Conservation (phyloP, 1,284 basidiomycete species). For the Wolfiporia cocos region DNA sequence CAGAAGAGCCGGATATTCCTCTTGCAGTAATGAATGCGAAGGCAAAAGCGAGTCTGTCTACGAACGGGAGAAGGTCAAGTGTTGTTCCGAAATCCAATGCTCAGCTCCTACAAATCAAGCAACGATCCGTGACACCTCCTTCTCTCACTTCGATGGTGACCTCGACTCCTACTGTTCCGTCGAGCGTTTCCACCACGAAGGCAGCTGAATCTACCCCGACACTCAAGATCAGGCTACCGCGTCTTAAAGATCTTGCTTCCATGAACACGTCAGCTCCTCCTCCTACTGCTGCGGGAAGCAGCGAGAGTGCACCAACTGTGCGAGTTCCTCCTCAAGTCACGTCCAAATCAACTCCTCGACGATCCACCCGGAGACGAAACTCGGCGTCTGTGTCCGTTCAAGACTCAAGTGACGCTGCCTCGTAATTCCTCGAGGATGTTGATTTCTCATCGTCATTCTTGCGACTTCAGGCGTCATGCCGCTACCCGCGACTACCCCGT, state of each 20-base stretch:
- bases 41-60: background rate
- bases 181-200: constrained; percentile 5
- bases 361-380: constrained; percentile 12
- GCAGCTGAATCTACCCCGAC: constrained; percentile 29
- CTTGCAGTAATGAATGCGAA: background rate
- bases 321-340: background rate
- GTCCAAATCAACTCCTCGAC: constrained; percentile 10
- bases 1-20: constrained; percentile 2
- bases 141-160: constrained; percentile 6
- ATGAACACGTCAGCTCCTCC: constrained; percentile 12
- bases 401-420: constrained; percentile 14
- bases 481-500: too few species aligned
- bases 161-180: constrained; percentile 1
- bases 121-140: constrained; percentile 11
- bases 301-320: constrained; percentile 1
- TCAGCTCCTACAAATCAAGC: background rate
- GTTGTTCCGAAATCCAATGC: too few species aligned
- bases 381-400: constrained; percentile 15
- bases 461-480: background rate
- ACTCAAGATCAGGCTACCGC: constrained; percentile 53
- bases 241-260: constrained; percentile 34
- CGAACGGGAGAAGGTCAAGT: too few species aligned
- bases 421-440: too few species aligned
- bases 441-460: too few species aligned
- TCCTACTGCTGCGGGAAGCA: constrained; percentile 5